Percentiles rank a stretch among this genome's conserved stretches.
These are phyloP conservation scores for Trichocladium uniseriatum DNA, from an alignment of 495 filamentous ascomycete genomes.

Conservation along the genomic window DNA sequence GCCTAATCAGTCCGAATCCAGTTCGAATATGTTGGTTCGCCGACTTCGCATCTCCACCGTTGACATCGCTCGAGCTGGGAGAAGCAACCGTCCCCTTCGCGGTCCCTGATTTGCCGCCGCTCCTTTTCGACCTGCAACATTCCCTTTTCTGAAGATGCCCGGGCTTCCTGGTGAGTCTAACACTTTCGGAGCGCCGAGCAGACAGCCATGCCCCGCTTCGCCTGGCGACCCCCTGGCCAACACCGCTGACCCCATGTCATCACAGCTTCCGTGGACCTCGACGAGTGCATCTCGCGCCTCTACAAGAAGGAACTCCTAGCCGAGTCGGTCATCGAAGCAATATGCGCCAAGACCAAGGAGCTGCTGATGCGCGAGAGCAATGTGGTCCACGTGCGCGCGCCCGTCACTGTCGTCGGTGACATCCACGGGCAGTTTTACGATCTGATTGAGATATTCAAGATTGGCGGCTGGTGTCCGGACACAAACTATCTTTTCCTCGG, in stretches of 20 bases:
- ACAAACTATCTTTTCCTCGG: constrained; percentile 97
- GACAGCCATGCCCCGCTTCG: constrained; percentile 3
- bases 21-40: constrained; percentile 30
- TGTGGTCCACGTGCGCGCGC: constrained; percentile 92
- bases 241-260: constrained; percentile 3
- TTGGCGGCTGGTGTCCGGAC: constrained; percentile 90
- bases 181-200: too few species aligned
- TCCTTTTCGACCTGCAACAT: neutral
- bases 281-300: constrained; percentile 92
- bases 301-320: constrained; percentile 95
- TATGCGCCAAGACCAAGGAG: constrained; percentile 98
- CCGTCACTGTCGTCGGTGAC: constrained; percentile 96
- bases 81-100: constrained; percentile 16
- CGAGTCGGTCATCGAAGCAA: constrained; percentile 96
- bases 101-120: constrained; percentile 13
- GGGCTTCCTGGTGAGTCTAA: constrained; percentile 73
- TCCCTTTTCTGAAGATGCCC: constrained; percentile 53
- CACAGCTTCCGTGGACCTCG: constrained; percentile 87
- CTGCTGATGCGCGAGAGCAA: constrained; percentile 99
- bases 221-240: neutral
- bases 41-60: constrained; percentile 15
- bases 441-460: constrained; percentile 97
- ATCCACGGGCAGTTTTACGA: constrained; percentile 99
- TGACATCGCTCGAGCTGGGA: constrained; percentile 28
- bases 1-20: constrained; percentile 18